Conservation (phyloP, 129 eudicot genomes). For the Calendula officinalis region DNA sequence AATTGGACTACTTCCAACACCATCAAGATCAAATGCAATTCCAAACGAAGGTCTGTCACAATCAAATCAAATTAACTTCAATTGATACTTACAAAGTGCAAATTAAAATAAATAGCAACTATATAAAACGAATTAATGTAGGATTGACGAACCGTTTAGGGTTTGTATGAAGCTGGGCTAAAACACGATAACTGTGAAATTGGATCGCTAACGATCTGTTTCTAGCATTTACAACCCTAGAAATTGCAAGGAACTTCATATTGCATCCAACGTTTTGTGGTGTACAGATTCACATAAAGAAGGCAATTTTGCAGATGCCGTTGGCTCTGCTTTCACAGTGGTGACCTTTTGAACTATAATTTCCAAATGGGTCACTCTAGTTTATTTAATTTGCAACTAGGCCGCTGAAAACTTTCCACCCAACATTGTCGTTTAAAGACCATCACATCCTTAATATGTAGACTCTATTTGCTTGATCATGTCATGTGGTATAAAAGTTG, state of each 20-base stretch:
- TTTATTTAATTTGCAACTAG: not conserved
- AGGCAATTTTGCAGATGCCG: not conserved
- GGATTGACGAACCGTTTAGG: slow-evolving; percentile 24
- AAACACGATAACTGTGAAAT: slow-evolving; percentile 17
- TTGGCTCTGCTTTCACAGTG: slow-evolving; percentile 12
- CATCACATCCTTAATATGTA: too few relatives aligned
- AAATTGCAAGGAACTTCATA: slow-evolving; percentile 33
- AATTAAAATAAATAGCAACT: not conserved
- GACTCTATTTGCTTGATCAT: too few relatives aligned
- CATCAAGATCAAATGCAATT: slow-evolving; percentile 68
- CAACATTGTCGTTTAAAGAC: not conserved
- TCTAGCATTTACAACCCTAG: slow-evolving; percentile 22
- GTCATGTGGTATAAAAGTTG: too few relatives aligned
- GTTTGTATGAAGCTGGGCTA: slow-evolving; percentile 31
- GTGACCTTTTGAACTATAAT: not conserved
- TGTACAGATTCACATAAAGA: too few relatives aligned
- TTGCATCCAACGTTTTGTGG: too few relatives aligned
- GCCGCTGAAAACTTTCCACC: slow-evolving; percentile 1
- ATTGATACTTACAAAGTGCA: not conserved
- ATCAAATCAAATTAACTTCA: slow-evolving; percentile 2
- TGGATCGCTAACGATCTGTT: slow-evolving; percentile 24
- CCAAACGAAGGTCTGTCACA: slow-evolving; percentile 48
- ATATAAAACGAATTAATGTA: too few relatives aligned
- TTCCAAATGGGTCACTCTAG: not conserved
- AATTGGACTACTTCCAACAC: slow-evolving; percentile 58